Evolutionary conservation across 345 rosid genomes (phyloP), one percentile per base, ranked within the genome.

Genomic region (Noccaea bulbosa): DNA sequence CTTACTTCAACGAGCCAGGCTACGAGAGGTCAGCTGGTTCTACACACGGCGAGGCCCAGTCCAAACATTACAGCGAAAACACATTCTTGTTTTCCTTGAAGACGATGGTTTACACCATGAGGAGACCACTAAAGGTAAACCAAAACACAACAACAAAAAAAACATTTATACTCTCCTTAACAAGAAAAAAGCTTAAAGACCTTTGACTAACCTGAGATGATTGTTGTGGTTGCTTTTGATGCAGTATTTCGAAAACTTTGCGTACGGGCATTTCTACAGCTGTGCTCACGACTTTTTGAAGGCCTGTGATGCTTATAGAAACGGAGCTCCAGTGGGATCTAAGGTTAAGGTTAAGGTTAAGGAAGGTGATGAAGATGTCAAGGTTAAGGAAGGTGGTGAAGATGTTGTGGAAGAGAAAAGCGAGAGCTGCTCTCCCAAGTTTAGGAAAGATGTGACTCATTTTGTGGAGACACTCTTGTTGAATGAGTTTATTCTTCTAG

Each of bases 1-100:
- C 98, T 43, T 93, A 75, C 78, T 91, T 84, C 71, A 93, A 93
- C 76, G 98, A 91, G 83, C 98, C 98, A 38, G 96, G 96, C 12
- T 84, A 43, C 63, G 96, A 68, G 70, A 44, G 16, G 11, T 4
- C 27, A 16, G 77, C 73, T 15, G 89, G 94, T 59, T 58, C 90
- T n/a, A 38, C 22, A 15, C 0, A 11, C 0, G 93, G 95, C 20
- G 88, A 88, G 76, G 10, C 8, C 5, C 11, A 4, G 11, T 84
- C 96, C n/a, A 77, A 60, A 53, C 58, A 73, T 46, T 89, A 91
- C 79, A 93, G 83, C 69, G 96, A 93, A 77, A 82, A 63, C 12
- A 80, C 86, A 27, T 84, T 87, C 70, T 54, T 86, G 67, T 77
- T 82, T 49, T 87, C 93, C 15, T 71, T 91, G 51, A 87, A 72